Evolutionary conservation across 208 protist species (phyloP).

Genomic region (Herpetomonas tarakana): DNA sequence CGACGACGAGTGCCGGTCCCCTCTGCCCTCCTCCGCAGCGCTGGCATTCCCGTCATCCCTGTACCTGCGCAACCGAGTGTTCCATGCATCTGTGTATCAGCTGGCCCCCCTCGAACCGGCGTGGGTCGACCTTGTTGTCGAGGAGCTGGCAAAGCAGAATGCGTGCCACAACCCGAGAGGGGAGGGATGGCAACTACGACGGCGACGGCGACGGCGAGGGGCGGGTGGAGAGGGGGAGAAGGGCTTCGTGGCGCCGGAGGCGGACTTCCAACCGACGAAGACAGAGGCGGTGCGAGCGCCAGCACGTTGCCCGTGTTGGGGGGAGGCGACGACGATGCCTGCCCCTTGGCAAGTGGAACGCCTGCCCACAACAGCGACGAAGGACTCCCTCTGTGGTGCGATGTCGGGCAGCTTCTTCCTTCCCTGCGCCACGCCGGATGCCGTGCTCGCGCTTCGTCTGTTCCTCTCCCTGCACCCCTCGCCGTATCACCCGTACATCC

Average conservation of each 20-base stretch:
- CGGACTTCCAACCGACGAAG: too few relatives aligned
- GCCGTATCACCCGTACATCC: too few relatives aligned
- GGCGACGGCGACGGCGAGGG: background rate
- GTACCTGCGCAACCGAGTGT: background rate
- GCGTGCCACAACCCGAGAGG: background rate
- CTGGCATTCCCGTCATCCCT: background rate
- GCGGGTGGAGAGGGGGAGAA: background rate
- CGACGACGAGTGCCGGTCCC: background rate
- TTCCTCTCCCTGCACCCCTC: too few relatives aligned
- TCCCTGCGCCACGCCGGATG: too few relatives aligned
- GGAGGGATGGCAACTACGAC: background rate
- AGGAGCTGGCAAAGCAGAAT: background rate
- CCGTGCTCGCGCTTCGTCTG: too few relatives aligned
- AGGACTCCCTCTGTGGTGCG: too few relatives aligned
- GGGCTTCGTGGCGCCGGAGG: background rate
- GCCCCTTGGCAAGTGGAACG: too few relatives aligned
- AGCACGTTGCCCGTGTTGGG: too few relatives aligned
- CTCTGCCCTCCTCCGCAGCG: background rate
- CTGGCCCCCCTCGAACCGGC: background rate
- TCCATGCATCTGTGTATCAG: background rate
- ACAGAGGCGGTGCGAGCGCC: too few relatives aligned
- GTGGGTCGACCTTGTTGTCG: background rate
- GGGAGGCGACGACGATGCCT: too few relatives aligned
- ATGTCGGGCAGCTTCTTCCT: too few relatives aligned
- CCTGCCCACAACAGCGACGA: too few relatives aligned